Conservation (phyloP, 2,329 filamentous ascomycete genomes). For the Leptodontidium sp. region DNA sequence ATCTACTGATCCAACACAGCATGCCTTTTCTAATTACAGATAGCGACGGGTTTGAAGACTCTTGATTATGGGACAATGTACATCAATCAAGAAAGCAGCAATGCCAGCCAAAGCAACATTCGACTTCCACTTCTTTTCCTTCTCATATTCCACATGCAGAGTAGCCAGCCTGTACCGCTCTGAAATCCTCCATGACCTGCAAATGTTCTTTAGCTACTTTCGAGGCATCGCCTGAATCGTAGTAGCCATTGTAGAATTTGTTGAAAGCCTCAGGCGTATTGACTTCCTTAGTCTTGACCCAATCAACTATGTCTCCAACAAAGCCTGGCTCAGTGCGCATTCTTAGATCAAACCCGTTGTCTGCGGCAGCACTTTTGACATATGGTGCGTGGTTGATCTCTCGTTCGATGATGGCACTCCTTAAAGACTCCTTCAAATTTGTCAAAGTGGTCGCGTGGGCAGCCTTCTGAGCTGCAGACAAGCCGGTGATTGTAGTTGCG, state of each 20-base stretch:
- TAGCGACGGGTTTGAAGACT: neutral
- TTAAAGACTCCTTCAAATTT: slow-evolving; percentile 1
- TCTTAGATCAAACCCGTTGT: neutral
- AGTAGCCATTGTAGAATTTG: slow-evolving; percentile 6
- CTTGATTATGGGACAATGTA: neutral
- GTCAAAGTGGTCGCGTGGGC: neutral
- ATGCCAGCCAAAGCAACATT: neutral
- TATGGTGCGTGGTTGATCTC: slow-evolving; percentile 1
- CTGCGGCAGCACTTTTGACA: neutral
- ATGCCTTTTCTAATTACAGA: neutral
- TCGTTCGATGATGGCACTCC: slow-evolving; percentile 12
- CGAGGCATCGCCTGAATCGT: neutral
- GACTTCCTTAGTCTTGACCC: neutral
- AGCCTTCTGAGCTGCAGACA: slow-evolving; percentile 6
- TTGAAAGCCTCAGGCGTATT: neutral
- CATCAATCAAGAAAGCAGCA: neutral
- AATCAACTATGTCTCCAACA: slow-evolving; percentile 10
- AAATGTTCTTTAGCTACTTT: slow-evolving; percentile 6
- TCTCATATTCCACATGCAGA: slow-evolving; percentile 4
- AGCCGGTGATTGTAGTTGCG: neutral
- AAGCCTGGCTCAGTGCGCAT: slow-evolving; percentile 5
- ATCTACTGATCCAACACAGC: neutral
- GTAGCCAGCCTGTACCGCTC: neutral
- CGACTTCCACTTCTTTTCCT: neutral
- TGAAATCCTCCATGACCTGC: slow-evolving; percentile 8